Conservation (phyloP, 805 yeast species). For the Komagataella pastoris region DNA sequence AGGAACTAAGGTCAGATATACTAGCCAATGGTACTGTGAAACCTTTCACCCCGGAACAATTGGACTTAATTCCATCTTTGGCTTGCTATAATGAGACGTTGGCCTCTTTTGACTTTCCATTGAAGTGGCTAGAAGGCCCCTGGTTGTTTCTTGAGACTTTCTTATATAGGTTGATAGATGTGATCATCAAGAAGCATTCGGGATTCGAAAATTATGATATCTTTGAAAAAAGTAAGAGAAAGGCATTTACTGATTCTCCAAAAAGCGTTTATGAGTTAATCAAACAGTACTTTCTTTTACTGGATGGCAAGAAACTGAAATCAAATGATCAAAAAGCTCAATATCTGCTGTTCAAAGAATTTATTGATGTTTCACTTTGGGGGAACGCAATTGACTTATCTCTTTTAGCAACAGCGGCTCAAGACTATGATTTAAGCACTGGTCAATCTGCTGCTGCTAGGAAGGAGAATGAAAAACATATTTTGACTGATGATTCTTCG, state of each 20-base stretch:
- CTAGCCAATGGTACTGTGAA: constrained; percentile 24
- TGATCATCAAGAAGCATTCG: constrained; percentile 22
- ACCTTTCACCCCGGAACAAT: constrained; percentile 28
- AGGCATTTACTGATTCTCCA: constrained; percentile 62
- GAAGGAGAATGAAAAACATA: constrained; percentile 66
- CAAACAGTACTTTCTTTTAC: constrained; percentile 27
- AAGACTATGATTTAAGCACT: constrained; percentile 78
- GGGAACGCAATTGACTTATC: constrained; percentile 97
- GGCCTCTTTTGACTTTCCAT: constrained; percentile 4
- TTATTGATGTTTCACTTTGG: constrained; percentile 85
- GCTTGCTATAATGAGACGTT: constrained; percentile 39
- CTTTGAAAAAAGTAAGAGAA: constrained; percentile 55
- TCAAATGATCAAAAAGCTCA: constrained; percentile 25
- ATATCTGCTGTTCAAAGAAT: constrained; percentile 60
- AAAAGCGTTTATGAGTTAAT: constrained; percentile 77
- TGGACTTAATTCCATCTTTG: constrained; percentile 26
- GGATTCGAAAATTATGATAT: constrained; percentile 55
- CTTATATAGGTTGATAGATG: constrained; percentile 56
- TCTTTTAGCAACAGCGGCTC: constrained; percentile 64
- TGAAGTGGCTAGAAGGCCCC: constrained; percentile 69
- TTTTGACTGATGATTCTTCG: constrained; percentile 63
- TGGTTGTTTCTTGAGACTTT: constrained; percentile 87
- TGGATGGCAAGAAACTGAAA: constrained; percentile 8
- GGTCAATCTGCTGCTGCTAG: constrained; percentile 87
- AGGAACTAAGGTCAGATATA: constrained; percentile 29